Conservation (phyloP, 169 alveolate genomes). For the Eimeria sp. region DNA sequence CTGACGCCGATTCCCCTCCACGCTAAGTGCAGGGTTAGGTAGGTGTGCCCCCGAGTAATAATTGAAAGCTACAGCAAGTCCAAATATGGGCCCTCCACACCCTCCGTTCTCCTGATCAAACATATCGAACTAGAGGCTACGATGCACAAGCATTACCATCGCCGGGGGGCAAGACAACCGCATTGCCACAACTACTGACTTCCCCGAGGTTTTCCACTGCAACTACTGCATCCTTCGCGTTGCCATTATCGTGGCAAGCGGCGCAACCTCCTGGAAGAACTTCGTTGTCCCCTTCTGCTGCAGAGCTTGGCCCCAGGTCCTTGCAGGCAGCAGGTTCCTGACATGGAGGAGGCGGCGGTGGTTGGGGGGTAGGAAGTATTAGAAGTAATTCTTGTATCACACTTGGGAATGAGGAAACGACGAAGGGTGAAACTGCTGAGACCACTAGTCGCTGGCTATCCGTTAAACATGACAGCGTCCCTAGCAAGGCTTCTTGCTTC, state of each 20-base stretch:
- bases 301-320: background rate
- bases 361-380: slow-evolving; percentile 68
- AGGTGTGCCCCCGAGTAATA: background rate
- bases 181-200: background rate
- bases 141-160: slow-evolving; percentile 53
- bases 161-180: background rate
- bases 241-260: background rate
- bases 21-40: background rate
- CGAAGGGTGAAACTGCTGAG: slow-evolving; percentile 54
- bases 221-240: background rate
- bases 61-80: background rate
- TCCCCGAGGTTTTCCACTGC: slow-evolving; percentile 22
- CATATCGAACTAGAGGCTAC: background rate
- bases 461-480: slow-evolving; percentile 46
- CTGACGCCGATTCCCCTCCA: background rate
- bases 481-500: slow-evolving; percentile 21
- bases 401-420: slow-evolving; percentile 13
- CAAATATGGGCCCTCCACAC: background rate
- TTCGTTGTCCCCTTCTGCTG: background rate
- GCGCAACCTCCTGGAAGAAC: background rate
- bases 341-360: slow-evolving; percentile 59
- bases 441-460: slow-evolving; percentile 62
- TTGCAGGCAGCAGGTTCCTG: slow-evolving; percentile 4
- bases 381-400: slow-evolving; percentile 44
- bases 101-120: background rate